These are phyloP conservation scores for Irpex sp. DNA, from an alignment of 1,284 basidiomycete genomes.

Conservation along the genomic window DNA sequence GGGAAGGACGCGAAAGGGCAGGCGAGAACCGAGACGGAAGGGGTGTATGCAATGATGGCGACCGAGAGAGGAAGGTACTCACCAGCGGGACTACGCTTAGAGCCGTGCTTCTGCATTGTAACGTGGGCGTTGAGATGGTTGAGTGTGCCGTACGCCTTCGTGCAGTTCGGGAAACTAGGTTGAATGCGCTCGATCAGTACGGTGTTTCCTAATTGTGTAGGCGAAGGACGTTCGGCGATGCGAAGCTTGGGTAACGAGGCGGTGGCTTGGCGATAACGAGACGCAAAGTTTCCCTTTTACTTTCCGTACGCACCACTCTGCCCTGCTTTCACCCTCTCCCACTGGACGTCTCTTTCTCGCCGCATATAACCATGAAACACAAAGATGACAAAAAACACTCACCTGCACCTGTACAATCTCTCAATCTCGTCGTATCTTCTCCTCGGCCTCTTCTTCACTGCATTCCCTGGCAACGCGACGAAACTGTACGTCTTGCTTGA, in stretches of 20 bases:
- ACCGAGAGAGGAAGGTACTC: conserved; percentile 25
- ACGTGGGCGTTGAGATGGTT: conserved; percentile 93
- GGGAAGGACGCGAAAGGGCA: background rate
- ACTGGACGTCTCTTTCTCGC: background rate
- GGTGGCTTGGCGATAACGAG: background rate
- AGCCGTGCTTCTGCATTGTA: conserved; percentile 87
- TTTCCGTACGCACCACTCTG: background rate
- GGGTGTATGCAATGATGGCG: background rate
- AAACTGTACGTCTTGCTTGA: conserved; percentile 74
- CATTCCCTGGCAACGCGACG: conserved; percentile 71
- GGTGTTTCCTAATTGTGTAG: background rate
- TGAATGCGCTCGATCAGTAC: background rate
- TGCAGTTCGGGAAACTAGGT: conserved; percentile 67
- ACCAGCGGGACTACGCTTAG: conserved; percentile 81
- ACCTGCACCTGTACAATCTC: conserved; percentile 75
- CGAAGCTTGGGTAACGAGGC: background rate
- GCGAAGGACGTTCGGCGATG: background rate
- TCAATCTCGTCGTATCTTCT: conserved; percentile 89
- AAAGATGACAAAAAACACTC: conserved; percentile 10
- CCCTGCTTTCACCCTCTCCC: background rate
- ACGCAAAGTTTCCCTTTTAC: background rate
- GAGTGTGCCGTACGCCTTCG: conserved; percentile 82
- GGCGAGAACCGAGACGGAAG: background rate
- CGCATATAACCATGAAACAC: background rate
- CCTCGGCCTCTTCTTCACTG: conserved; percentile 77